Base-by-base conservation (phyloP, 2,329 filamentous ascomycete genomes). In the Venturia carpophila region DNA sequence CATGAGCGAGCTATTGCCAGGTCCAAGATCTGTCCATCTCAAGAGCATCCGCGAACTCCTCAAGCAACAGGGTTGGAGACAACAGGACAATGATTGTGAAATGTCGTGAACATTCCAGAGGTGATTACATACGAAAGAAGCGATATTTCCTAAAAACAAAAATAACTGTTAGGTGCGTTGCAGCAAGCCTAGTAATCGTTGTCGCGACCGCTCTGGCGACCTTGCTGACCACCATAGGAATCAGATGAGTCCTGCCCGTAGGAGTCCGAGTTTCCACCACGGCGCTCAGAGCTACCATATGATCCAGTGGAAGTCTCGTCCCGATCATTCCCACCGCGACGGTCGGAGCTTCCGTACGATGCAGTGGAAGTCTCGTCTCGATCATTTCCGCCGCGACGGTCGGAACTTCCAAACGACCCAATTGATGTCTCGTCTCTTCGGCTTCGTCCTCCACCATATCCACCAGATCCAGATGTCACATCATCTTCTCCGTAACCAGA, bases 151-250 rank as follows among this genome's bases (percentile, higher is more conserved):
- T 24, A n/a, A 49, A 49, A n/a, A 24, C n/a, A 49, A 27, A 13
- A n/a, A 49, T 5, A 27, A 11, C 27, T 10, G 21, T 49, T 13
- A 5, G 19, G 45, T 9, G n/a, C 45, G 27, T n/a, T 24, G 19
- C 5, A 49, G 21, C 21, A 24, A 49, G 45, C 21, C 45, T 49
- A 49, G 21, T 49, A 49, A 49, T 49, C 45, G 45, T 49, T 49
- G 7, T 49, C 21, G 45, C 45, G 45, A n/a, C 45, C 45, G 10
- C 45, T 49, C 45, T 49, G 45, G n/a, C 45, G 21, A n/a, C 45
- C 45, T 27, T 49, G 45, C 45, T 49, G 45, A 49, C 45, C 43
- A 47, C 49, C 52, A n/a, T 56, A 56, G 30, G 52, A 56, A 37
- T 56, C 27, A 56, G 52, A 56, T 0, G 52, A 56, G 17, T 56